Percentiles rank a stretch among this genome's conserved stretches.
Evolutionary conservation across 768 basidiomycete genomes (phyloP).

Genomic region (Leucocoprinus birnbaumii): DNA sequence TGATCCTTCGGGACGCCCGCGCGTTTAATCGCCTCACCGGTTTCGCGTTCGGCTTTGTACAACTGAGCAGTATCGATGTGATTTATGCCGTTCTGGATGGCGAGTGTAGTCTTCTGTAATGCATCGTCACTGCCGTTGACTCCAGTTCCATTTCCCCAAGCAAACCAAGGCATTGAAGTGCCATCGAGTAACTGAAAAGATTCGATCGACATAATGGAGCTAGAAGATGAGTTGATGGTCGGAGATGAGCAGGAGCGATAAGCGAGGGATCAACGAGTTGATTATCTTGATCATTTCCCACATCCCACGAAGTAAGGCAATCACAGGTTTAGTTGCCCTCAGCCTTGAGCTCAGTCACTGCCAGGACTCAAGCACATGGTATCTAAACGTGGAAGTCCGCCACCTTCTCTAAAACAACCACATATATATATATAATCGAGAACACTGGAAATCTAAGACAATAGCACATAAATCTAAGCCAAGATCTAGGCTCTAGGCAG

Average conservation of each 20-base stretch:
- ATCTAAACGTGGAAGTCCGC: no score
- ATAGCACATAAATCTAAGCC: no score
- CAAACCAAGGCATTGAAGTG: conserved; percentile 43
- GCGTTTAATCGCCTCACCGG: conserved; percentile 34
- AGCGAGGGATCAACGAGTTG: no score
- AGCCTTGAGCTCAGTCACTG: no score
- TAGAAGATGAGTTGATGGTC: not conserved
- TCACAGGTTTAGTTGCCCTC: no score
- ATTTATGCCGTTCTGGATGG: conserved; percentile 39
- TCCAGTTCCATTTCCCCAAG: conserved; percentile 47
- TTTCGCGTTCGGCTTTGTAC: conserved; percentile 42
- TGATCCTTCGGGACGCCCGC: conserved; percentile 32
- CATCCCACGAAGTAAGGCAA: no score
- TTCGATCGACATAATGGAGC: conserved; percentile 14
- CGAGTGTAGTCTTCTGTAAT: conserved; percentile 24
- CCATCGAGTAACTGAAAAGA: conserved; percentile 26
- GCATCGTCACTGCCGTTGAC: conserved; percentile 25
- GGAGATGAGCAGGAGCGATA: not conserved
- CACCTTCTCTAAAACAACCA: no score
- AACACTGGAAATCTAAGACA: no score
- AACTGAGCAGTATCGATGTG: conserved; percentile 53
- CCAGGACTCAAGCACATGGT: no score
- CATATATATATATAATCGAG: no score
- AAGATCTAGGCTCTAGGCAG: no score
- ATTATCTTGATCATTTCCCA: no score